Percentiles rank a stretch among this genome's conserved stretches.
Conservation (phyloP, 768 basidiomycete genomes). For the Hortiboletus campestris region DNA sequence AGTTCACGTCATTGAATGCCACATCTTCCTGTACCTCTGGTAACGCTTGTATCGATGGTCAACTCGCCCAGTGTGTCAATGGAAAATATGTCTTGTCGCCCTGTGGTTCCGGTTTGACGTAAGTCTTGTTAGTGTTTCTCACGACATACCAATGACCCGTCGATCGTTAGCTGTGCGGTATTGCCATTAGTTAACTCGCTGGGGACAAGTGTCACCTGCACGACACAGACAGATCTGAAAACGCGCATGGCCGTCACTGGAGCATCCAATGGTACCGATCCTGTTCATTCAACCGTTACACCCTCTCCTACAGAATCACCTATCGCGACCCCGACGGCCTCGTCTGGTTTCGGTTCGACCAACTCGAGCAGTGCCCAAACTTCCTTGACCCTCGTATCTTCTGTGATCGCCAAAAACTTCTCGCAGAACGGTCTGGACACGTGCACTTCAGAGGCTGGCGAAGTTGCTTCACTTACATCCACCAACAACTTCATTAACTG, state of each 20-base stretch:
- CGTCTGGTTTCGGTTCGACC: conserved; percentile 11
- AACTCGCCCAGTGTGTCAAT: conserved; percentile 57
- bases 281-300: conserved; percentile 17
- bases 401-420: conserved; percentile 56
- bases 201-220: conserved; percentile 54
- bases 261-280: conserved; percentile 19
- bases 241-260: conserved; percentile 44
- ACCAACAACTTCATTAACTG: conserved; percentile 75
- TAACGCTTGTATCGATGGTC: conserved; percentile 46
- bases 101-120: conserved; percentile 19
- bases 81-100: conserved; percentile 36
- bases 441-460: conserved; percentile 36
- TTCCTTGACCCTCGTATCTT: conserved; percentile 41
- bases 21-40: conserved; percentile 39
- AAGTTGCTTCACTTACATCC: conserved; percentile 59
- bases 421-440: conserved; percentile 45
- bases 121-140: background rate
- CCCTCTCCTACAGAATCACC: conserved; percentile 13
- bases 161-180: conserved; percentile 31
- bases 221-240: conserved; percentile 45
- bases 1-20: conserved; percentile 17
- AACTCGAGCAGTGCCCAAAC: conserved; percentile 23
- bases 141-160: background rate
- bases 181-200: conserved; percentile 49
- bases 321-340: background rate